Evolutionary conservation across 345 rosid genomes (phyloP).

Genomic region (Brassica nigra): DNA sequence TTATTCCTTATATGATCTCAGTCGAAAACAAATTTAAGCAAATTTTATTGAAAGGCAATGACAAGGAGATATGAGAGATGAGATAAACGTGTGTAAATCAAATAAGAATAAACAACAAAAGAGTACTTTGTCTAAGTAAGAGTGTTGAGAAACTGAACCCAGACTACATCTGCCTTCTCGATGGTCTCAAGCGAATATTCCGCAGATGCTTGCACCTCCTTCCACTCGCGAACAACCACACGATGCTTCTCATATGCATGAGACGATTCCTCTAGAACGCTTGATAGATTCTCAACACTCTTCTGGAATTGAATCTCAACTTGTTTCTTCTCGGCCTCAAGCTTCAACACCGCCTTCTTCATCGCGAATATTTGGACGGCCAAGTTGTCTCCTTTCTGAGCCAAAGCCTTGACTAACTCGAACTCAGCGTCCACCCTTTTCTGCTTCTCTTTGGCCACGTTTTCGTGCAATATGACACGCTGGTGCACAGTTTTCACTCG

Average conservation of each 20-base stretch:
- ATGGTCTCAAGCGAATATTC: slow-evolving; percentile 14
- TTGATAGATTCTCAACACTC: not conserved
- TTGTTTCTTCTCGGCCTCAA: slow-evolving; percentile 26
- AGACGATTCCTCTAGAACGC: slow-evolving; percentile 19
- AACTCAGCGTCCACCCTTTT: not conserved
- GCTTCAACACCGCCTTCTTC: not conserved
- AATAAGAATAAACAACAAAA: not conserved
- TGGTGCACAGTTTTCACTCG: not conserved
- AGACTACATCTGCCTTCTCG: slow-evolving; percentile 21
- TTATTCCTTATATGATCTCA: not conserved
- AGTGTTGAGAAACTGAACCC: slow-evolving; percentile 20
- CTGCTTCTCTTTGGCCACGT: not conserved
- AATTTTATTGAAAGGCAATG: not conserved
- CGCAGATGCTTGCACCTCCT: slow-evolving; percentile 7
- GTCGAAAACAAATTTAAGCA: not conserved
- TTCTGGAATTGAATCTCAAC: slow-evolving; percentile 4
- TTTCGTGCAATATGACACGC: not conserved
- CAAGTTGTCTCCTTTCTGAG: slow-evolving; percentile 22
- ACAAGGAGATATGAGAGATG: not conserved
- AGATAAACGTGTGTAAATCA: not conserved
- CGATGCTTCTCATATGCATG: slow-evolving; percentile 9
- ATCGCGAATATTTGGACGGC: slow-evolving; percentile 13
- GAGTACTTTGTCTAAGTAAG: not conserved
- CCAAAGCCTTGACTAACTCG: not conserved
- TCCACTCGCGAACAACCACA: slow-evolving; percentile 12